Conservation (phyloP, 768 basidiomycete genomes). For the Suillus brevipes region DNA sequence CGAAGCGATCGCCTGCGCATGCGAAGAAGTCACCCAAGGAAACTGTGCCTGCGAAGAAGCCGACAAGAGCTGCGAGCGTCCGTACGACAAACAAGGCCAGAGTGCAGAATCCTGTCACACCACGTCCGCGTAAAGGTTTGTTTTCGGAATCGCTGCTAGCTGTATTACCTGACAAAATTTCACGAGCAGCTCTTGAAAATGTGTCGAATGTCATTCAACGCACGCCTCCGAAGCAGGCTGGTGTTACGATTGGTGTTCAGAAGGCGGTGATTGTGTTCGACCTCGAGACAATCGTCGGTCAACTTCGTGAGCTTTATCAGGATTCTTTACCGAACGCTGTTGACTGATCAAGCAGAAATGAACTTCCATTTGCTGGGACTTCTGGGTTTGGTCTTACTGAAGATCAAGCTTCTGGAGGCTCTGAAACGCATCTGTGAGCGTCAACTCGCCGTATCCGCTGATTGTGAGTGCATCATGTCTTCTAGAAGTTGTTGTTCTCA, state of each 20-base stretch:
- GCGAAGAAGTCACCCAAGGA: constrained; percentile 41
- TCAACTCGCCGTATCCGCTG: constrained; percentile 39
- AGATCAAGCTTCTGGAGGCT: constrained; percentile 66
- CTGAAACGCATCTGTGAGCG: constrained; percentile 61
- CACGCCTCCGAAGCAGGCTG: constrained; percentile 1
- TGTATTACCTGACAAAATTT: not conserved
- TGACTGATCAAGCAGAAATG: constrained; percentile 41
- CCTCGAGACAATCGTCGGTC: constrained; percentile 38
- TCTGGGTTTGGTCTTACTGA: constrained; percentile 62
- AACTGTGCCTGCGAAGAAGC: constrained; percentile 1
- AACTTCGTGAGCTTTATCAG: constrained; percentile 50
- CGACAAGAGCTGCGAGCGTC: constrained; percentile 13
- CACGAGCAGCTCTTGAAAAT: constrained; percentile 11
- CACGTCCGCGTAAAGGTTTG: constrained; percentile 44
- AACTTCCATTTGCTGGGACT: constrained; percentile 64
- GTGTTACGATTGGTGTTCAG: constrained; percentile 1
- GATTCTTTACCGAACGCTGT: constrained; percentile 2
- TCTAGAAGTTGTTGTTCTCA: not conserved
- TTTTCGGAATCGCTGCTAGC: not conserved
- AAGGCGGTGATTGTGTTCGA: constrained; percentile 18
- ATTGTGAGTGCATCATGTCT: constrained; percentile 42
- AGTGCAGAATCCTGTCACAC: constrained; percentile 43
- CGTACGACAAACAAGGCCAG: constrained; percentile 24
- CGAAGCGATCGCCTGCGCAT: constrained; percentile 14
- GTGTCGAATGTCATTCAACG: constrained; percentile 22